phyloP scores from a whole-genome alignment of 1,284 basidiomycete genomes.

The Boletus semigastroideus region DNA sequence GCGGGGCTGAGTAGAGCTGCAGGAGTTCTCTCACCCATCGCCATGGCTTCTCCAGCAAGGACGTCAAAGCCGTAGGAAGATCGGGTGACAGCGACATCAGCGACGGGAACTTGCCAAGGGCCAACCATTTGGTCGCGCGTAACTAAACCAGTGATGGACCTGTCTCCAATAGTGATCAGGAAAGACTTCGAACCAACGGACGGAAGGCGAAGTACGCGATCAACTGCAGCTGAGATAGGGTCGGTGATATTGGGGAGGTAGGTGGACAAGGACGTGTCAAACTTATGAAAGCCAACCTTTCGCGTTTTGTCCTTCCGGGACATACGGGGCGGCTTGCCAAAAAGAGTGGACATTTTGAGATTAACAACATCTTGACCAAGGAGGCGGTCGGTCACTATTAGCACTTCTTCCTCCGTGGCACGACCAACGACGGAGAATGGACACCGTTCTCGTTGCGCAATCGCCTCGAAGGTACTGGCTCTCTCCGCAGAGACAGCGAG shows the following conservation, averaged over 20 bases:
- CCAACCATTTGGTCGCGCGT: slow-evolving; percentile 99
- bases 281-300: slow-evolving; percentile 50
- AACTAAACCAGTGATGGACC: slow-evolving; percentile 92
- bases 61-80: slow-evolving; percentile 92
- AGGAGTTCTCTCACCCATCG: slow-evolving; percentile 96
- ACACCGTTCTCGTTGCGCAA: slow-evolving; percentile 89
- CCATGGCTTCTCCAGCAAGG: slow-evolving; percentile 91
- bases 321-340: slow-evolving; percentile 97
- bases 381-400: slow-evolving; percentile 89
- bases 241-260: slow-evolving; percentile 57
- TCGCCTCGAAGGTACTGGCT: slow-evolving; percentile 63
- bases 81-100: slow-evolving; percentile 95
- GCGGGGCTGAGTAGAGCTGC: slow-evolving; percentile 85
- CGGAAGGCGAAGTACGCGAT: slow-evolving; percentile 87
- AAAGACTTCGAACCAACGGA: slow-evolving; percentile 95
- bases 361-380: slow-evolving; percentile 81
- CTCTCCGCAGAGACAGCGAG: slow-evolving; percentile 76
- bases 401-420: slow-evolving; percentile 78
- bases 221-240: slow-evolving; percentile 61
- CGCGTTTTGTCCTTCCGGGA: slow-evolving; percentile 69
- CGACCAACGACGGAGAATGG: slow-evolving; percentile 90
- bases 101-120: slow-evolving; percentile 97
- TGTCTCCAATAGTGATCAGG: slow-evolving; percentile 98
- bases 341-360: slow-evolving; percentile 93
- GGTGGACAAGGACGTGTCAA: slow-evolving; percentile 70